Base-by-base conservation (phyloP, 2,329 filamentous ascomycete genomes). In the Colletotrichum sp. region DNA sequence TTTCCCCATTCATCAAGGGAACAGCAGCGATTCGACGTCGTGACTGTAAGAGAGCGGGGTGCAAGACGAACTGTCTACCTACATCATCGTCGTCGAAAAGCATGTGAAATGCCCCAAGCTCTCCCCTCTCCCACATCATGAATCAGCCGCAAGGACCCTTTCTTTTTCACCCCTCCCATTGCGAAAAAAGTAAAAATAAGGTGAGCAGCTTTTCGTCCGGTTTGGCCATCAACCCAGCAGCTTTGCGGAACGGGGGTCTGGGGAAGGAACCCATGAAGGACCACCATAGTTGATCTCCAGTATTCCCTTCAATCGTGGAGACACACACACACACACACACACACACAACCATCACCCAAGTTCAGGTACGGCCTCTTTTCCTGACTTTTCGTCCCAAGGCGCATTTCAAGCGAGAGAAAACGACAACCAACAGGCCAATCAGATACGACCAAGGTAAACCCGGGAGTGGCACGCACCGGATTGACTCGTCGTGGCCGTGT, bases 91-190 rank as follows among this genome's bases (percentile, higher is more conserved):
- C 32, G 32, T 34, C 58, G 26, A 32, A 32, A 34, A 68, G 12
- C 66, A 69, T 69, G 66, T 69, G 66, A 69, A 69, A n/a, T 61
- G 66, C 52, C 55, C 66, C 66, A 59, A 69, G 66, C 43, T 52
- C 43, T 52, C 43, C 10, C 66, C 58, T 48, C 66, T 16, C 66
- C n/a, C 21, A 14, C 28, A n/a, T 32, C 66, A 48, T 69, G 66
- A 61, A 32, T 69, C 66, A 61, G 66, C 55, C 66, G 55, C 66
- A 69, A 32, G 55, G 66, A 59, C 66, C 52, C 66, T 59, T 61
- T 34, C 12, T 34, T n/a, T 32, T 21, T 12, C 34, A 21, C 36
- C 36, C 63, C 43, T 38, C 63, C 18, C 43, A 16, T 48, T 21
- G 48, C 48, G 13, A 30, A 7, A 24, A 63, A 63, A 63, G 61